Base-by-base conservation (phyloP, 257 asterid species). In the Ilex asprella region DNA sequence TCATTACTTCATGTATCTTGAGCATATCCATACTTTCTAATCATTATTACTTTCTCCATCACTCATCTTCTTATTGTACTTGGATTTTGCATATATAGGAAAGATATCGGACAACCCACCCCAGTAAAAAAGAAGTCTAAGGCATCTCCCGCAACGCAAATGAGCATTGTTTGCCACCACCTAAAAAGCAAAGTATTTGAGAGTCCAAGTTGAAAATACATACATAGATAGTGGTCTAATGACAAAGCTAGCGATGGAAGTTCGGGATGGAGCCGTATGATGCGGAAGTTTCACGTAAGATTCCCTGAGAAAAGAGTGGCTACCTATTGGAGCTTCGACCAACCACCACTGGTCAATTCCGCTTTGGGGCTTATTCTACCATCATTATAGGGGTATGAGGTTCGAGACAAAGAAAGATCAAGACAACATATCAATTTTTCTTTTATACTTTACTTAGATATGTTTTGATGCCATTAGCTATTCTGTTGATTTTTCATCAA, bases 271-370 rank as follows among this genome's bases (percentile, higher is more conserved):
- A 50, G 55, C 2, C 55, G 13, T 50, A 50, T 50, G 55, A 50
- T 50, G 55, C 13, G 1, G 0, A 50, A 50, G 21, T 50, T 14
- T 50, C 55, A 50, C 55, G 55, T 50, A 50, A 0, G 16, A 14
- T 50, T 50, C 55, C 16, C 21, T 50, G 55, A 50, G 55, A 50
- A 50, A 14, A 14, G 55, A 50, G 55, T 50, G 55, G 55, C 16
- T 50, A 50, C 55, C 55, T 50, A 50, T 14, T 50, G 5, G 16
- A 50, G 55, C 16, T n/a, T 11, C 16, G 16, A 50, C 55, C 55
- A 50, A 11, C 55, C 7, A 21, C 27, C 27, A 21, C 27, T 1
- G 1, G 55, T 50, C 55, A 50, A 50, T 2, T 50, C 16, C 55
- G 16, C 55, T 50, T 50, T 50, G 55, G 55, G 55, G 55, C 55